These are phyloP conservation scores for Pichia eremophila DNA, from an alignment of 805 yeast species.

Conservation along the genomic window DNA sequence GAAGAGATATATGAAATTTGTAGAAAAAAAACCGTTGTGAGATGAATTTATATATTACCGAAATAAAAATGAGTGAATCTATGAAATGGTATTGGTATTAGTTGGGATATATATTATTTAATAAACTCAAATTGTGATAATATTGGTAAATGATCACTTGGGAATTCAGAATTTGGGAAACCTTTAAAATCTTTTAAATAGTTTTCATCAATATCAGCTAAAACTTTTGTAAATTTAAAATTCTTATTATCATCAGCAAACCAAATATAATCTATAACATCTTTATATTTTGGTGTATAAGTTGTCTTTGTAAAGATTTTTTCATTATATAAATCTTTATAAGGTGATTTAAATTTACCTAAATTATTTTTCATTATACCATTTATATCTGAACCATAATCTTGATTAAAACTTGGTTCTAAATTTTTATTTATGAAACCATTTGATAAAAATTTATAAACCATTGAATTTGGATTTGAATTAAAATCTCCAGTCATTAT, in stretches of 20 bases:
- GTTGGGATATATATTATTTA: neutral
- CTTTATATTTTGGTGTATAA: constrained; percentile 40
- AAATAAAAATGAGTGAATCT: no score
- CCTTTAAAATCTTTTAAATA: constrained; percentile 28
- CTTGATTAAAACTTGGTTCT: constrained; percentile 11
- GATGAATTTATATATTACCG: no score
- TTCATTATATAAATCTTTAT: constrained; percentile 17
- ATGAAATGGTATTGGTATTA: no score
- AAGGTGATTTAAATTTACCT: constrained; percentile 21
- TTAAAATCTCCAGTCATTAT: constrained; percentile 52
- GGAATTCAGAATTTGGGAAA: constrained; percentile 49
- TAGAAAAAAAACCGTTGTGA: neutral
- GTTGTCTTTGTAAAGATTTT: constrained; percentile 29
- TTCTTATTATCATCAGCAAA: constrained; percentile 23
- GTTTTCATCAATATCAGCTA: constrained; percentile 38
- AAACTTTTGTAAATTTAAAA: constrained; percentile 30
- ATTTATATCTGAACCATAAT: constrained; percentile 12
- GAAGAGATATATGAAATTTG: neutral
- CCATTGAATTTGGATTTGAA: constrained; percentile 40
- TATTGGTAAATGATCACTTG: constrained; percentile 39
- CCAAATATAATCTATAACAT: constrained; percentile 54
- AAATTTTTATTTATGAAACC: constrained; percentile 16
- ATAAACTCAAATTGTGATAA: constrained; percentile 19
- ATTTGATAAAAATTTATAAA: constrained; percentile 33
- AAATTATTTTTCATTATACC: constrained; percentile 8